Evolutionary conservation across 768 basidiomycete species (phyloP), one percentile per base, ranked within the genome.

Genomic region (Scleroderma bovista): DNA sequence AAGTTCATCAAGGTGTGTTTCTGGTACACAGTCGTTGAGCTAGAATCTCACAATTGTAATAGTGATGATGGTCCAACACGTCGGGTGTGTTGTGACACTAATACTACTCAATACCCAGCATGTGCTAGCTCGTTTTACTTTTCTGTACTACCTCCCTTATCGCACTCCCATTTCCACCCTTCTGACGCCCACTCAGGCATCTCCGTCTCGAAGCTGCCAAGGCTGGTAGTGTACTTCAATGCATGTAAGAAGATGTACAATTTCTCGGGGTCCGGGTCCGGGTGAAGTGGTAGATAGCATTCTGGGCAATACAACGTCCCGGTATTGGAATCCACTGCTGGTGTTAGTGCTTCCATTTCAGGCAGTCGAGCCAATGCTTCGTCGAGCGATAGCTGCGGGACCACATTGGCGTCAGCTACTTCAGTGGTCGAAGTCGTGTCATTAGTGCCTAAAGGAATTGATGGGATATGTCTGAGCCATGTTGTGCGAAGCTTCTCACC

Each of bases 211-310:
- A 88, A 95, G 23, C 76, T 69, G n/a, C 92, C 92, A 39, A 93
- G 71, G 54, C 80, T 83, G 12, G 86, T 86, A 44, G 84, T 88
- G 67, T 93, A 97, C 58, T 79, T 78, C 61, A 88, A 67, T 23
- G 96, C 94, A 60, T 99, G 96, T 61, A 99, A 69, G 69, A 94
- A 99, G 57, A 99, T 98, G 69, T 92, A 97, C 50, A 98, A 72
- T 53, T 83, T 83, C 64, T 93, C 91, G 2, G 94, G 93, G 60
- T 80, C 82, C 2, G 95, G 96, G 68, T 99, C 96, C 11, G 93
- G 91, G 50, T 93, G 84, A 22, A 97, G 69, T 15, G 96, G 96
- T 41, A 96, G 73, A 66, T 88, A 97, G 64, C 95, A 99, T 62
- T 92, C 89, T 1, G 79, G 74, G 64, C 95, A 99, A 69, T 91